Evolutionary conservation across 1,139 yeast genomes (phyloP), one percentile per base, ranked within the genome.

Genomic region (Taphrina communis): DNA sequence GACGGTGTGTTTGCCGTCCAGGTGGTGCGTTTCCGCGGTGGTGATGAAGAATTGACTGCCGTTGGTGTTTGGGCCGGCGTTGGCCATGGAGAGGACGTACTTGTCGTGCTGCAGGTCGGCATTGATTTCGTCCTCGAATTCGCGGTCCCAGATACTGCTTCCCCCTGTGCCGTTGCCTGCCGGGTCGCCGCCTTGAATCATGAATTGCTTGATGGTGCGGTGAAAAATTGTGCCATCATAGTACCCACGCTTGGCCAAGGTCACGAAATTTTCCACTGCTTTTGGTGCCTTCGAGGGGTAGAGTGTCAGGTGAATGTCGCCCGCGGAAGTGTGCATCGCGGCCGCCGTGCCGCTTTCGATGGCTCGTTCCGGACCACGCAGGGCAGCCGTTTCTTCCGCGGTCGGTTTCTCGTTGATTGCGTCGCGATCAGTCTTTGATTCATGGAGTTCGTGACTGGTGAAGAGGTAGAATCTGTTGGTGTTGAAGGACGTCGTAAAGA

Each of bases 21-120:
- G 84, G 85, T 76, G 86, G 76, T 73, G 85, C 17, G 81, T 74
- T 39, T 73, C 73, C 21, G 75, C 79, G 2, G 80, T 78, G 36
- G 81, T 86, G 73, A 86, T 84, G 78, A 86, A 86, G 75, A 86
- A 86, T 76, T 86, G 89, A 31, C 87, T 84, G 1, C 89, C 88
- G 74, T 86, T 86, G 71, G 88, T 85, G 76, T 83, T 80, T 70
- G 78, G 84, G 52, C 89, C 89, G 52, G 88, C 83, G 74, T 86
- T 86, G 72, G 89, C 89, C 89, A 86, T 84, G 70, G 84, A 81
- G 6, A 84, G 80, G 72, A 79, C 76, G 68, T 79, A 83, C 69
- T 76, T 76, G 68, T 79, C 80, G 72, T 83, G 84, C 35, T 76
- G 74, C 57, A 82, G 73, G 17, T 74, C 74, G 0, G 78, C 77